Conservation (phyloP, 164 flowering plant species). For the Aristolochia contorta region DNA sequence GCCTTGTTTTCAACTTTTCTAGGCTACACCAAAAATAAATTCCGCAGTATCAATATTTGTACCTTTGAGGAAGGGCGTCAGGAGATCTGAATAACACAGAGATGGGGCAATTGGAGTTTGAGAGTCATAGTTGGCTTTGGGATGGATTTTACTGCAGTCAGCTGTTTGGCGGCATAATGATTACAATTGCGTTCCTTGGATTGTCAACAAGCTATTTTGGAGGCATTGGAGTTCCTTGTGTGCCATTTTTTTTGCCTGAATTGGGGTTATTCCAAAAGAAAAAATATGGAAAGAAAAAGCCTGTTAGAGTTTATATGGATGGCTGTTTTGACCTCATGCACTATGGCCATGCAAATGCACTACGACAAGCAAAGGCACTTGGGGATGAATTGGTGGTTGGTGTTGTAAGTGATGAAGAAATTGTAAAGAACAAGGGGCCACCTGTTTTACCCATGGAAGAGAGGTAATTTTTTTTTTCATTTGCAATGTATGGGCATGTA, state of each 20-base stretch:
- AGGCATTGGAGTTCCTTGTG: constrained; percentile 40
- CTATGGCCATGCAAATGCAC: constrained; percentile 86
- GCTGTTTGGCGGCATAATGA: constrained; percentile 72
- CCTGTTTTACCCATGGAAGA: constrained; percentile 86
- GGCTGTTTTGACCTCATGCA: constrained; percentile 96
- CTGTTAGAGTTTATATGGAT: constrained; percentile 82
- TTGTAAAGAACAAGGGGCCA: constrained; percentile 75
- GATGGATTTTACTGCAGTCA: constrained; percentile 63
- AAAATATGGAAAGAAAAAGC: constrained; percentile 37
- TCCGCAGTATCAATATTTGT: too few relatives aligned
- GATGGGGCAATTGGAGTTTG: constrained; percentile 45
- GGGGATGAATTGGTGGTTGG: constrained; percentile 89
- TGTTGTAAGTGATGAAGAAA: constrained; percentile 81
- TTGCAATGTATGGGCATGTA: background rate
- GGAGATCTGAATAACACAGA: background rate
- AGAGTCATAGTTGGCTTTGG: constrained; percentile 62
- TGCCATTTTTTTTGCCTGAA: constrained; percentile 49
- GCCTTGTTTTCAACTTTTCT: too few relatives aligned
- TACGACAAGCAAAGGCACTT: constrained; percentile 79
- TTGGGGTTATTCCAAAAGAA: constrained; percentile 49
- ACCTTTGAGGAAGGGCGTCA: background rate
- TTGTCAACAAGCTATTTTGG: constrained; percentile 67
- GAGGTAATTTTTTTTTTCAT: constrained; percentile 32
- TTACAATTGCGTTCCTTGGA: constrained; percentile 75
- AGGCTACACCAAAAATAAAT: too few relatives aligned